Conservation (phyloP, 2,329 filamentous ascomycete species). For the Aspergillus versicolor region DNA sequence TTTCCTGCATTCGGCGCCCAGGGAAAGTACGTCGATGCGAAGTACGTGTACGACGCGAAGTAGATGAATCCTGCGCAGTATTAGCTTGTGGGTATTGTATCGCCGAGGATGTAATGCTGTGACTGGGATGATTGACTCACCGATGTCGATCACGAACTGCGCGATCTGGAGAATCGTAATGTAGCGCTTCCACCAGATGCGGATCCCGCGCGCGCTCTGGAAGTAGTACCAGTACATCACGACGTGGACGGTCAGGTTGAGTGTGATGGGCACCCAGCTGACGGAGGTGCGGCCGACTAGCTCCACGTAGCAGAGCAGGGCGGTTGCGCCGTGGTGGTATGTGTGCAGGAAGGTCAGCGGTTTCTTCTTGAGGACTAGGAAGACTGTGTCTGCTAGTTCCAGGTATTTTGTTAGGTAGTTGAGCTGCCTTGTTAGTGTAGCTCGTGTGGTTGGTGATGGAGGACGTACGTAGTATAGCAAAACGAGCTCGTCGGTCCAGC, state of each 20-base stretch:
- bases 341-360: conserved; percentile 97
- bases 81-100: too few species aligned
- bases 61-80: conserved; percentile 71
- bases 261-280: conserved; percentile 88
- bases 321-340: conserved; percentile 97
- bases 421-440: conserved; percentile 57
- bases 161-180: conserved; percentile 96
- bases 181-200: conserved; percentile 99
- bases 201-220: conserved; percentile 92
- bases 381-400: conserved; percentile 91
- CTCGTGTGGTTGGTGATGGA: too few species aligned
- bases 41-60: conserved; percentile 98
- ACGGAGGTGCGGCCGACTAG: conserved; percentile 89
- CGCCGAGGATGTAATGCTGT: too few species aligned
- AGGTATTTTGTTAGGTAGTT: conserved; percentile 99
- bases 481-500: conserved; percentile 91
- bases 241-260: conserved; percentile 92
- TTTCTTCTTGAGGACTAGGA: conserved; percentile 99
- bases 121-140: conserved; percentile 41
- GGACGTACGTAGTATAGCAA: conserved; percentile 90
- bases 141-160: conserved; percentile 95
- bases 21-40: conserved; percentile 84
- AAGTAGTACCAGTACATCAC: conserved; percentile 99
- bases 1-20: conserved; percentile 79
- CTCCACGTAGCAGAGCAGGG: conserved; percentile 96